These are phyloP conservation scores for Hypoxylon sp. DNA, from an alignment of 2,329 filamentous ascomycete genomes.

Conservation along the genomic window DNA sequence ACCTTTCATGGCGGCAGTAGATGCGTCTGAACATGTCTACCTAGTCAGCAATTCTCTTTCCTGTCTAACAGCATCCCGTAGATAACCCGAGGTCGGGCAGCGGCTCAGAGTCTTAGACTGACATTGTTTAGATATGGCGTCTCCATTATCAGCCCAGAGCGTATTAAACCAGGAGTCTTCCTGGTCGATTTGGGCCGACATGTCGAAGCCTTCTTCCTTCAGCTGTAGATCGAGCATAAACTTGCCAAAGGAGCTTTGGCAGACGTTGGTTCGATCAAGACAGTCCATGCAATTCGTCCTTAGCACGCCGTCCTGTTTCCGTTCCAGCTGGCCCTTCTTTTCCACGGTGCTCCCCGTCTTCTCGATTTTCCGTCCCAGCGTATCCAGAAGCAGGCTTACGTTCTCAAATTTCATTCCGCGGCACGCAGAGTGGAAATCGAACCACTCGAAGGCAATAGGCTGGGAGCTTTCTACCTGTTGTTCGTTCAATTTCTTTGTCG, in stretches of 20 bases:
- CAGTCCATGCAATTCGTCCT: slow-evolving; percentile 99
- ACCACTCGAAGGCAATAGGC: slow-evolving; percentile 84
- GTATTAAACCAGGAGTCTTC: slow-evolving; percentile 93
- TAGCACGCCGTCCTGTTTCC: slow-evolving; percentile 76
- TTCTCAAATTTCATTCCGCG: slow-evolving; percentile 99
- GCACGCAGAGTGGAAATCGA: slow-evolving; percentile 93
- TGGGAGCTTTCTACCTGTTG: slow-evolving; percentile 55
- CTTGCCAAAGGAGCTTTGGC: slow-evolving; percentile 89
- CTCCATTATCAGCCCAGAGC: slow-evolving; percentile 96
- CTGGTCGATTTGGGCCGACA: slow-evolving; percentile 78
- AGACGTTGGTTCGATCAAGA: slow-evolving; percentile 93
- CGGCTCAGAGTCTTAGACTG: slow-evolving; percentile 15
- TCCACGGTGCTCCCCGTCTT: slow-evolving; percentile 75
- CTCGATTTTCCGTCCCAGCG: slow-evolving; percentile 71
- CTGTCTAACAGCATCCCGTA: background rate
- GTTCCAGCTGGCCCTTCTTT: slow-evolving; percentile 52
- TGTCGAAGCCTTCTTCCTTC: slow-evolving; percentile 75
- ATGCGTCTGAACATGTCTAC: slow-evolving; percentile 68
- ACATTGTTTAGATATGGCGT: slow-evolving; percentile 91
- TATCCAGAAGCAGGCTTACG: slow-evolving; percentile 79
- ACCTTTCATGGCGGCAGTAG: slow-evolving; percentile 93
- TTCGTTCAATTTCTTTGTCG: slow-evolving; percentile 72
- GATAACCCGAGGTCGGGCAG: background rate
- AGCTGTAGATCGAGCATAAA: slow-evolving; percentile 83
- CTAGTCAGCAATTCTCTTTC: slow-evolving; percentile 2